Evolutionary conservation across 1,139 yeast genomes (phyloP).

Genomic region (Scheffersomyces lignicola): DNA sequence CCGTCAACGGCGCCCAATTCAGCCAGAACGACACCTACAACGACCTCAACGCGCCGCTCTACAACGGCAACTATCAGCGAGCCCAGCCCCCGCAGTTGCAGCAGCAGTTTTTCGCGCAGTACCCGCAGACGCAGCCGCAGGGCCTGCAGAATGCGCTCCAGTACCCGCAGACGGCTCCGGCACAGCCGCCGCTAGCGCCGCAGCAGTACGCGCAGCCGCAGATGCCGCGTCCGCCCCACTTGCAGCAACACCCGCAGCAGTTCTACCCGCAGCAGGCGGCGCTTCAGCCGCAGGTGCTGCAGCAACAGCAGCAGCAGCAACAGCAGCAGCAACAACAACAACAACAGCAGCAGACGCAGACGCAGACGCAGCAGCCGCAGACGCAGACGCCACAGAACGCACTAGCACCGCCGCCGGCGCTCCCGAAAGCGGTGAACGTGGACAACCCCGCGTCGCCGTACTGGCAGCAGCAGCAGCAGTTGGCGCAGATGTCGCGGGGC

Average conservation of each 20-base stretch:
- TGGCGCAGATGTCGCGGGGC: constrained; percentile 76
- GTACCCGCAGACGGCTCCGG: constrained; percentile 24
- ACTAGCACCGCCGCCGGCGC: constrained; percentile 24
- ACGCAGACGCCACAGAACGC: constrained; percentile 16
- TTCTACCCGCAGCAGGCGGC: constrained; percentile 17
- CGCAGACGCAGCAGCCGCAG: constrained; percentile 21
- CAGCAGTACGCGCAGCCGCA: constrained; percentile 17
- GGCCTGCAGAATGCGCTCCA: constrained; percentile 29
- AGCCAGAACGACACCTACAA: constrained; percentile 24
- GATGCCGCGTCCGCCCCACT: constrained; percentile 19
- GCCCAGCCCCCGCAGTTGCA: constrained; percentile 27
- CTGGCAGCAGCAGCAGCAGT: constrained; percentile 88
- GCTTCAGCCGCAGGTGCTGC: constrained; percentile 20
- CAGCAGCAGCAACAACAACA: constrained; percentile 20
- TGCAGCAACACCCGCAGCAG: constrained; percentile 23
- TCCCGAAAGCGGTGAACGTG: constrained; percentile 37
- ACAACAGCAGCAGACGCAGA: constrained; percentile 19
- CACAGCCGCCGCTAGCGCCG: constrained; percentile 18
- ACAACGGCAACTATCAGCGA: constrained; percentile 29
- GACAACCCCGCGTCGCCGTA: constrained; percentile 54
- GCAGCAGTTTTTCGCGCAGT: constrained; percentile 24
- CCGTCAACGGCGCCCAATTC: constrained; percentile 20
- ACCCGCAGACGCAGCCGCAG: constrained; percentile 26
- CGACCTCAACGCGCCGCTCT: constrained; percentile 37
- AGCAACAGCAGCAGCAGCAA: constrained; percentile 19